Evolutionary conservation across 164 flowering plant genomes (phyloP).

Genomic region (Berberis thunbergii): DNA sequence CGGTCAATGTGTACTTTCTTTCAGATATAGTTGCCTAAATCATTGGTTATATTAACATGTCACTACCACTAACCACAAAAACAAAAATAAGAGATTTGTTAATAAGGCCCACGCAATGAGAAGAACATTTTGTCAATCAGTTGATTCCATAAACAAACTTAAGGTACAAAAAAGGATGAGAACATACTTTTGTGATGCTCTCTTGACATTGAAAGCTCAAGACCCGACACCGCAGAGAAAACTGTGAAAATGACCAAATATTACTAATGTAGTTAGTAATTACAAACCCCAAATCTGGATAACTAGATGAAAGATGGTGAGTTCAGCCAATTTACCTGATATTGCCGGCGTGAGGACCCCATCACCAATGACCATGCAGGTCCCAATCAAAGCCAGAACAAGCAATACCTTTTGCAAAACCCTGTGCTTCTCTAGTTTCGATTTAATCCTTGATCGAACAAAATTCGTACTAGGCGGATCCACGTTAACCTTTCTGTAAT

Average conservation of each 20-base stretch:
- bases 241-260: slow-evolving; percentile 40
- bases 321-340: slow-evolving; percentile 47
- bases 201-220: slow-evolving; percentile 64
- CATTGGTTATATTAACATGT: too few species aligned
- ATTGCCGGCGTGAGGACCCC: slow-evolving; percentile 94
- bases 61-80: too few species aligned
- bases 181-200: slow-evolving; percentile 84
- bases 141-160: too few species aligned
- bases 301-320: slow-evolving; percentile 6
- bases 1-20: too few species aligned
- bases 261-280: neutral
- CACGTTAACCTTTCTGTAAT: slow-evolving; percentile 43
- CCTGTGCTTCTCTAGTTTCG: slow-evolving; percentile 58
- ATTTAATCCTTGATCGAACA: slow-evolving; percentile 41
- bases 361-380: slow-evolving; percentile 99
- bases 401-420: slow-evolving; percentile 71
- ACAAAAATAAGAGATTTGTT: too few species aligned
- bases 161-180: neutral
- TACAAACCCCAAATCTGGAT: neutral
- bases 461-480: slow-evolving; percentile 19
- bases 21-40: too few species aligned
- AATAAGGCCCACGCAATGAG: too few species aligned
- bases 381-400: slow-evolving; percentile 76
- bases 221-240: slow-evolving; percentile 91
- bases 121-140: too few species aligned